These are phyloP conservation scores for Neurospora sp. DNA, from an alignment of 495 filamentous ascomycete genomes.

Conservation along the genomic window DNA sequence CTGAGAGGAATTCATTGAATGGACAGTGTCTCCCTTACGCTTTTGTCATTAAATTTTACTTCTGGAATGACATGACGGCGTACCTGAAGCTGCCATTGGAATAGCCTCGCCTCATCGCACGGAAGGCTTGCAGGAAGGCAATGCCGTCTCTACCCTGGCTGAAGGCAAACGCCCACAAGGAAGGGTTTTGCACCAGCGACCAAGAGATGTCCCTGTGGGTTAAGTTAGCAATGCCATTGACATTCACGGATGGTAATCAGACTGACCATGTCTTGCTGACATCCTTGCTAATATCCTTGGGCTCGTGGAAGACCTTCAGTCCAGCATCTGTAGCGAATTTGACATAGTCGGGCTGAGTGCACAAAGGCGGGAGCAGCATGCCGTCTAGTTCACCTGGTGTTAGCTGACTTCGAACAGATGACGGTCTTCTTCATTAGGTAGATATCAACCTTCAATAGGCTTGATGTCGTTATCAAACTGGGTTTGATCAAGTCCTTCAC, in stretches of 20 bases:
- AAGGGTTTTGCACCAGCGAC: conserved; percentile 44
- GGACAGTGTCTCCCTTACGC: background rate
- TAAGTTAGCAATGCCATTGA: too few species aligned
- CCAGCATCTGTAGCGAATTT: conserved; percentile 34
- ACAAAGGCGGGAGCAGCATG: conserved; percentile 46
- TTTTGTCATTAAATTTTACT: conserved; percentile 8
- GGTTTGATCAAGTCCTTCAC: conserved; percentile 29
- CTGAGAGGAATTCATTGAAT: background rate
- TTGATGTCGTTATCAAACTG: conserved; percentile 41
- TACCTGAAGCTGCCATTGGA: conserved; percentile 47
- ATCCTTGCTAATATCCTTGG: conserved; percentile 46
- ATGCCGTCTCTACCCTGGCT: conserved; percentile 48
- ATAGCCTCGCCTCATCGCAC: conserved; percentile 49
- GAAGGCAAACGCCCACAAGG: conserved; percentile 47
- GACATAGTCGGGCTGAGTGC: conserved; percentile 40
- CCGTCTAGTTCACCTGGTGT: conserved; percentile 30
- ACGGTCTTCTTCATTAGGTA: background rate
- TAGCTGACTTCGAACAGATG: background rate
- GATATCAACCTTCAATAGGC: conserved; percentile 39
- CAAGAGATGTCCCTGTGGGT: conserved; percentile 48
- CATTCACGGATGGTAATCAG: too few species aligned
- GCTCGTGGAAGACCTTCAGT: conserved; percentile 27
- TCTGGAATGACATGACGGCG: conserved; percentile 46
- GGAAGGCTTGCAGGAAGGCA: conserved; percentile 48
- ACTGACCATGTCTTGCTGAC: conserved; percentile 50